Base-by-base conservation (phyloP, 2,329 filamentous ascomycete species). In the Parastagonospora avenae region DNA sequence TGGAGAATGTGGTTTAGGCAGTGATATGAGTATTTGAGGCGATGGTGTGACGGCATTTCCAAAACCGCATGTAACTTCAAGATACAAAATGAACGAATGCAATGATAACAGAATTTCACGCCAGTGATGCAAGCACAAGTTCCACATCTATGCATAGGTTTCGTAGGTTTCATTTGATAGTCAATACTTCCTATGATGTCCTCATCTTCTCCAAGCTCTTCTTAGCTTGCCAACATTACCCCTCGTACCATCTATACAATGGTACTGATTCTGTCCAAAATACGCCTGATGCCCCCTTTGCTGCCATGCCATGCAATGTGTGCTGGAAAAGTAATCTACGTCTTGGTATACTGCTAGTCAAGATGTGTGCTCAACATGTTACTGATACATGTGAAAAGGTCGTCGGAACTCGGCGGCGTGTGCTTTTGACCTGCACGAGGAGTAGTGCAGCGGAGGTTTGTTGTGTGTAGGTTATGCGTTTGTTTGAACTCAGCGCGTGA, bases 401-500 rank as follows among this genome's bases (percentile, higher is more conserved):
- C 19, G 19, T 24, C 19, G 3, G 10, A 33, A 33, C 12, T n/a
- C 32, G 14, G 32, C 6, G 2, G 11, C 32, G 32, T 11, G 16
- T 38, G 35, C n/a, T 38, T 32, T 3, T 32, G 30, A 8, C 9
- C 8, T 3, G 30, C 30, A 8, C 19, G 19, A 24, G 19, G 3
- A 24, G 19, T 24, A 24, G 5, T 24, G 19, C 19, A 32, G 7
- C 30, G 30, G 30, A 10, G 30, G 10, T 32, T 32, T 32, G 30
- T 32, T 10, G 9, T 32, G 19, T 24, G 19, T 24, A 24, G 19
- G 19, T 24, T 5, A 24, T 24, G 19, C 5, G 19, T 24, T 3
- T 24, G 19, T 14, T 14, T 42, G 14, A n/a, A 8, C 42, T 84
- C 74, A 91, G 62, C 86, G 82, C 41, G 85, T 85, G 64, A 92